phyloP scores from a whole-genome alignment of 192 early-diverging fungal species.

The Ambispora gerdemannii region DNA sequence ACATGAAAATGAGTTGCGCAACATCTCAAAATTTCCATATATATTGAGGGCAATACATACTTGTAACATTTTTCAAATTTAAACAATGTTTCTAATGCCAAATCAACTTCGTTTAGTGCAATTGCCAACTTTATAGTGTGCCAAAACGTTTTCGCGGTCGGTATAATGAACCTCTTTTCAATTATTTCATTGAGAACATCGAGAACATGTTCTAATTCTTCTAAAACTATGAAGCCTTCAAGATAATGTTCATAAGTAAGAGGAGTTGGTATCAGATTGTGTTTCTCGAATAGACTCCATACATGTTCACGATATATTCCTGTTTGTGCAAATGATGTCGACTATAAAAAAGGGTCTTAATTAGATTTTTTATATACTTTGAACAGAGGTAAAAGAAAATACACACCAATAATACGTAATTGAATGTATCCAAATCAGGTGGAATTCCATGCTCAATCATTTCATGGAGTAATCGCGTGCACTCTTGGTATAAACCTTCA shows the following conservation, averaged over 20 bases:
- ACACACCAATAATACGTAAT: neutral
- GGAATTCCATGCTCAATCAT: neutral
- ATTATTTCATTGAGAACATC: neutral
- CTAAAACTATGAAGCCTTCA: slow-evolving; percentile 8
- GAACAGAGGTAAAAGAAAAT: too few relatives aligned
- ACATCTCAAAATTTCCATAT: slow-evolving; percentile 10
- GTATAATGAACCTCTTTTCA: neutral
- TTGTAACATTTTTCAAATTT: neutral
- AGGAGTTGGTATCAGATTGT: neutral
- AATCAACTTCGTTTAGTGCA: neutral
- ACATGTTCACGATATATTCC: neutral
- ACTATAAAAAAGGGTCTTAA: too few relatives aligned
- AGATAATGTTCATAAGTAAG: slow-evolving; percentile 11
- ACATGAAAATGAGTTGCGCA: slow-evolving; percentile 4
- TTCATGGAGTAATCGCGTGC: neutral
- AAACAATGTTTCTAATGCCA: neutral
- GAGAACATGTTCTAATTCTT: slow-evolving; percentile 16
- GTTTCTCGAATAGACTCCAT: neutral
- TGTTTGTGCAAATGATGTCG: too few relatives aligned
- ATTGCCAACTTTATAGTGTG: neutral
- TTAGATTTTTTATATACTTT: too few relatives aligned
- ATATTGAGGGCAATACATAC: neutral
- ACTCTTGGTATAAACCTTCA: neutral
- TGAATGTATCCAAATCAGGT: neutral
- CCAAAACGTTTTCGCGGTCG: neutral